Percentiles rank a stretch among this genome's conserved stretches.
Conservation (phyloP, 2,329 filamentous ascomycete species). For the Colletotrichum tamarilloi region DNA sequence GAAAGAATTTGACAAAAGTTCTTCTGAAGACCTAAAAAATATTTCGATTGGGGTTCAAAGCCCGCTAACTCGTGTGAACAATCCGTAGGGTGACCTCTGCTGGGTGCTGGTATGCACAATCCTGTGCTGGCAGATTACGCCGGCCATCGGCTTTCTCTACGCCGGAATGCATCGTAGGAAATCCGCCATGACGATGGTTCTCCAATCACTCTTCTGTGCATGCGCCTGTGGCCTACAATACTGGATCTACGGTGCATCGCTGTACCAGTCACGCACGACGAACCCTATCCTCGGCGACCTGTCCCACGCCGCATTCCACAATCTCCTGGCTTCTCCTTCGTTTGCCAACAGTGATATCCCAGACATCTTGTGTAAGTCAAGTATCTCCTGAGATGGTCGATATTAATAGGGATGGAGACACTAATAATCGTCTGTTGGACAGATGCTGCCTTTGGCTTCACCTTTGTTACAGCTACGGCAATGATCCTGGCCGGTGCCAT, state of each 20-base stretch:
- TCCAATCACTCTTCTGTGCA: slow-evolving; percentile 59
- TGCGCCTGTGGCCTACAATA: slow-evolving; percentile 58
- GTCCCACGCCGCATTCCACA: slow-evolving; percentile 48
- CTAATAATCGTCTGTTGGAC: not conserved
- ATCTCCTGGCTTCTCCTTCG: slow-evolving; percentile 50
- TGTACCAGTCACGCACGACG: slow-evolving; percentile 51
- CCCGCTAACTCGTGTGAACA: not conserved
- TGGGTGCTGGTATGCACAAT: slow-evolving; percentile 53
- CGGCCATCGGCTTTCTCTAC: slow-evolving; percentile 52
- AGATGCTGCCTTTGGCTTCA: slow-evolving; percentile 49
- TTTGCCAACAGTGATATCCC: slow-evolving; percentile 50
- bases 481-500: slow-evolving; percentile 54
- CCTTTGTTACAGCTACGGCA: slow-evolving; percentile 51
- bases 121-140: slow-evolving; percentile 52
- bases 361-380: slow-evolving; percentile 45
- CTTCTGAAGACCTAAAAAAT: no score
- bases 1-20: not conserved
- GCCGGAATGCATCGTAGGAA: slow-evolving; percentile 52
- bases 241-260: slow-evolving; percentile 58
- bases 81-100: slow-evolving; percentile 51
- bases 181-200: slow-evolving; percentile 55
- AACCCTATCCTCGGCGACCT: slow-evolving; percentile 50
- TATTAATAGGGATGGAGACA: not conserved
- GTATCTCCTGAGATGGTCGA: no score
- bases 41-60: no score